Evolutionary conservation across 2,329 filamentous ascomycete genomes (phyloP).

Genomic region (Colletotrichum sansevieriae): DNA sequence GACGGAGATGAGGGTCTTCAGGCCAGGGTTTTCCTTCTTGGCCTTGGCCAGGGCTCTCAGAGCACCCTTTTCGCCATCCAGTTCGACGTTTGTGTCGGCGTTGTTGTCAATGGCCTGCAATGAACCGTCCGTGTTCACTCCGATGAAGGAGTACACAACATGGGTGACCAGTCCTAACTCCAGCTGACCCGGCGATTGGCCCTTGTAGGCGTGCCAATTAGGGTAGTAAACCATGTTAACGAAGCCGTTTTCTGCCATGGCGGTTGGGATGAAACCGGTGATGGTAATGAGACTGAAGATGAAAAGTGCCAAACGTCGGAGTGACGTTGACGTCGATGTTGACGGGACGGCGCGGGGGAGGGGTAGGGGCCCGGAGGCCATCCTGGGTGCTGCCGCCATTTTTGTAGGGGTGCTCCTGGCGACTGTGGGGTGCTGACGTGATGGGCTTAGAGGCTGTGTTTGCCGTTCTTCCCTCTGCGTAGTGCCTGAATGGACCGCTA

Average conservation of each 20-base stretch:
- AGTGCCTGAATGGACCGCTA: slow-evolving; percentile 30
- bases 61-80: slow-evolving; percentile 71
- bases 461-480: slow-evolving; percentile 30
- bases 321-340: slow-evolving; percentile 7
- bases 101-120: slow-evolving; percentile 68
- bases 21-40: slow-evolving; percentile 66
- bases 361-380: not conserved
- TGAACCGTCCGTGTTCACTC: slow-evolving; percentile 34
- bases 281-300: not conserved
- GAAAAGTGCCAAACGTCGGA: not conserved
- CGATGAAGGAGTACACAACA: slow-evolving; percentile 74
- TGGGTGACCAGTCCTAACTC: slow-evolving; percentile 70
- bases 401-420: slow-evolving; percentile 14
- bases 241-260: slow-evolving; percentile 40
- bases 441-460: slow-evolving; percentile 26
- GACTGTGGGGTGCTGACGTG: slow-evolving; percentile 32
- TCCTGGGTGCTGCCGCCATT: slow-evolving; percentile 16
- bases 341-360: slow-evolving; percentile 21
- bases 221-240: slow-evolving; percentile 70
- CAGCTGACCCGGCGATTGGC: slow-evolving; percentile 70
- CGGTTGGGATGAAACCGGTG: slow-evolving; percentile 7
- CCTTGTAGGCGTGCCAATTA: slow-evolving; percentile 73
- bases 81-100: slow-evolving; percentile 71
- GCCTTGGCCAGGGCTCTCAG: slow-evolving; percentile 70
- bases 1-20: slow-evolving; percentile 73